Evolutionary conservation across 2,329 filamentous ascomycete species (phyloP), one percentile per base, ranked within the genome.

Genomic region (Aspergillus bombycis): DNA sequence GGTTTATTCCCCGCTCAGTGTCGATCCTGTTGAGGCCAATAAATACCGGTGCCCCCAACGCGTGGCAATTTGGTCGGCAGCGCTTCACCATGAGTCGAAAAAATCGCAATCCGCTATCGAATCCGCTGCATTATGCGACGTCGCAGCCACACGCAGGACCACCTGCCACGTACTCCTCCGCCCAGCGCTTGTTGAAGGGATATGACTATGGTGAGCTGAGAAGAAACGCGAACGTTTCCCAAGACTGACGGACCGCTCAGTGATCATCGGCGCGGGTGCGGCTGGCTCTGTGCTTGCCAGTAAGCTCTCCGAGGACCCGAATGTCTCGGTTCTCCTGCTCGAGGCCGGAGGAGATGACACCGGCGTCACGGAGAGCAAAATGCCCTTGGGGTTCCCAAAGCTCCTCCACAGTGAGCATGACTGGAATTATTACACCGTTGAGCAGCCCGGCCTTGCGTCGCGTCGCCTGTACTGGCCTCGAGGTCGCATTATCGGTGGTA

Each of bases 381-480:
- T 66, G 3, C 67, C 67, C 5, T 23, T 68, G n/a, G 34, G 65
- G 16, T 68, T 65, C 53, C 8, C 45, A 4, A 65, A 68, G 32
- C 55, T 68, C 14, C 64, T 67, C 30, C 67, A 68, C 21, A 57
- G 26, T 12, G 55, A 65, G 28, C 62, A 68, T 62, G 67, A 68
- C 32, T 68, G 67, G 67, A 41, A 68, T 19, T 68, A 68, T 45
- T 62, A 66, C 19, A 68, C 67, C 4, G 63, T 64, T n/a, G 67
- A 68, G 28, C 67, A 68, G 21, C 55, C 63, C 6, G 56, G 30
- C 16, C 59, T 69, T 0, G 64, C 67, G 19, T 58, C 60, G 6
- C 66, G 67, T 7, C 50, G 57, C 3, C 36, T 68, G 12, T 69
- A 67, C 48, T 69, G 67, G 67, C 67, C 67, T 5, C 67, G 67